Conservation (phyloP, 1,139 yeast genomes). For the Diutina neorugosa region DNA sequence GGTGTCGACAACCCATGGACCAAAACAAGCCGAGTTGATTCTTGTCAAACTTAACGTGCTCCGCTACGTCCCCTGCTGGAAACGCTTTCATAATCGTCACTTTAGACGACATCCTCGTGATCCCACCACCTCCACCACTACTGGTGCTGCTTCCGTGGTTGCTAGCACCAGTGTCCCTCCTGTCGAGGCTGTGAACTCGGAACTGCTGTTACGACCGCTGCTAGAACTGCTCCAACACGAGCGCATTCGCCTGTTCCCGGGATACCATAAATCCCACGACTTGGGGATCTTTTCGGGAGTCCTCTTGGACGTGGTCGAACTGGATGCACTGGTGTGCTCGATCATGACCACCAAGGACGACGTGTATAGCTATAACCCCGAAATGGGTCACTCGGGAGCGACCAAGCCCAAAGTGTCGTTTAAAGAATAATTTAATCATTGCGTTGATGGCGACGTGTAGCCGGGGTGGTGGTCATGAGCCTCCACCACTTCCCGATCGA, state of each 20-base stretch:
- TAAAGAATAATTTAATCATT: not conserved
- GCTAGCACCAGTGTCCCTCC: not conserved
- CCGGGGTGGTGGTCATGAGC: not conserved
- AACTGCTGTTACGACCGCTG: not conserved
- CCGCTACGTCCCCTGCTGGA: not conserved
- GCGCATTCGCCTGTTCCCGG: not conserved
- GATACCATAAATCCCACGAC: not conserved
- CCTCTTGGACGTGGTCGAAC: not conserved
- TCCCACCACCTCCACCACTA: not conserved
- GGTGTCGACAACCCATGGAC: not conserved
- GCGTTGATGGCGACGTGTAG: not conserved
- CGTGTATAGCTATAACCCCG: not conserved
- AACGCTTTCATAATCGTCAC: not conserved
- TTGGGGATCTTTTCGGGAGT: not conserved
- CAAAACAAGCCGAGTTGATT: not conserved
- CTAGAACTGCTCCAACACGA: not conserved
- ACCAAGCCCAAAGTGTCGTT: not conserved
- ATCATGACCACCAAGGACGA: not conserved
- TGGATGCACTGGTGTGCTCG: not conserved
- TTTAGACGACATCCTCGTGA: not conserved
- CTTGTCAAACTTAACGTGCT: not conserved
- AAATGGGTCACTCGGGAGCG: not conserved
- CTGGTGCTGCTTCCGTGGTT: no score
- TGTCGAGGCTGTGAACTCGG: not conserved
- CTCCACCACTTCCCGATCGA: slow-evolving; percentile 31